Base-by-base conservation (phyloP, 208 protist species). In the Porcisia deanei region DNA sequence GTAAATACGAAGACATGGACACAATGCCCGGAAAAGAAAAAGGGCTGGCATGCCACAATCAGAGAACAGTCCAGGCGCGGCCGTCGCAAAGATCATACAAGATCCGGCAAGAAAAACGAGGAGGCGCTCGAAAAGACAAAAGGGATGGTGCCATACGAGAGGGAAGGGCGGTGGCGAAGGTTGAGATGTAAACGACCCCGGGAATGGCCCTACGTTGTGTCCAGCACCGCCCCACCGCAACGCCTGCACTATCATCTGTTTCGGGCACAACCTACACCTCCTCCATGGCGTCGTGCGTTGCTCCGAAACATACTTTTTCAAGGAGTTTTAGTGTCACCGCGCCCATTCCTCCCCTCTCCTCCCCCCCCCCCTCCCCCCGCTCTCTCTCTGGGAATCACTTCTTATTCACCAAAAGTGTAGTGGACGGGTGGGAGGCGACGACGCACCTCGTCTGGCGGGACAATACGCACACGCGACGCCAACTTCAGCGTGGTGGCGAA, bases 401-500 rank as follows among this genome's bases (percentile, higher is more conserved):
- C 63, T 67, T 52, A 67, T 49, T 73, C 66, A 45, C 87, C 78
- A 57, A 82, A 82, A 8, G 68, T 82, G 67, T 82, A 82, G 59
- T 82, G 78, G 2, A 64, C 63, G 0, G 78, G 58, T 10, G 78
- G 53, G 4, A 82, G 57, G 2, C 78, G 79, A 43, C 82, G 71
- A 2, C 55, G 55, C 18, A 82, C 89, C 74, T 91, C 89, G 1
- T 85, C 84, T 55, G 92, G 81, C 0, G 85, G 85, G 3, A 97
- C 92, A 74, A 97, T 97, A 22, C 89, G 85, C 4, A 96, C 84
- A 1, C 77, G 75, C 0, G 91, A 94, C 45, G 84, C 85, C 18
- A 92, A 73, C 71, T 97, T 97, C 83, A 95, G 86, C 16, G 90
- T 91, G 37, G 91, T 91, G 22, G 94, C 91, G 76, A 97, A 97